Percentiles rank a stretch among this genome's conserved stretches.
These are phyloP conservation scores for Mitragyna speciosa DNA, from an alignment of 257 asterid genomes.

Conservation along the genomic window DNA sequence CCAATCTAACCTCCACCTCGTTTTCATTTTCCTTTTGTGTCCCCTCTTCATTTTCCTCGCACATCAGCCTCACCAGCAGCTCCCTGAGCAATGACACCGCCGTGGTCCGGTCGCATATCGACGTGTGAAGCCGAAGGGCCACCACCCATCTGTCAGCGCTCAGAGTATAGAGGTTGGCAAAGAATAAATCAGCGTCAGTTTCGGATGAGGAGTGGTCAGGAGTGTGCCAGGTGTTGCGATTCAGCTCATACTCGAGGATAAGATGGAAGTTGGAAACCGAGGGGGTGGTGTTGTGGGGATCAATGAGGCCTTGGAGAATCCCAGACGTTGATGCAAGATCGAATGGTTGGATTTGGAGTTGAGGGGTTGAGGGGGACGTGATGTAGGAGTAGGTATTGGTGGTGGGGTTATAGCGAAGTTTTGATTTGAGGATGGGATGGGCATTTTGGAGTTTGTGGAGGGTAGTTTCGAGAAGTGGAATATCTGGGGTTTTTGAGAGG, in stretches of 20 bases:
- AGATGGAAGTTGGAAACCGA: conserved; percentile 52
- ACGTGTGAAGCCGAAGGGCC: conserved; percentile 72
- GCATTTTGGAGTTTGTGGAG: conserved; percentile 57
- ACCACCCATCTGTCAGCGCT: conserved; percentile 40
- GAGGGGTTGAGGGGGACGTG: conserved; percentile 41
- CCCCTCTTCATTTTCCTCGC: conserved; percentile 21
- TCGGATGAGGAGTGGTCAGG: conserved; percentile 38
- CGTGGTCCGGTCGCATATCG: conserved; percentile 69
- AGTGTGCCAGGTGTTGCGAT: conserved; percentile 53
- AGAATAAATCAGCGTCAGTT: conserved; percentile 42
- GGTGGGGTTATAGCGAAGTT: conserved; percentile 45
- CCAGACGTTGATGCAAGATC: conserved; percentile 59
- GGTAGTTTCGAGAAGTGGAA: conserved; percentile 48
- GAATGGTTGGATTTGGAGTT: conserved; percentile 52
- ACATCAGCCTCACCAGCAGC: conserved; percentile 42
- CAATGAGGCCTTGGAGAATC: conserved; percentile 40
- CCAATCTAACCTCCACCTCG: conserved; percentile 42
- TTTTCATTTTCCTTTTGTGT: conserved; percentile 24
- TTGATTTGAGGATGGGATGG: conserved; percentile 84
- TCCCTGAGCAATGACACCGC: conserved; percentile 63
- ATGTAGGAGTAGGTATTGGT: conserved; percentile 54
- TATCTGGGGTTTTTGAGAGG: conserved; percentile 49
- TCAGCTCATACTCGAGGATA: conserved; percentile 78
- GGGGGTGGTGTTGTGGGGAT: not conserved
- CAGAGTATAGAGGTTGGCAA: conserved; percentile 54